A percentile compares a stretch with the other conserved stretches of the same genome.
phyloP scores from a whole-genome alignment of 2,329 filamentous ascomycete genomes.

The Clonostachys solani region DNA sequence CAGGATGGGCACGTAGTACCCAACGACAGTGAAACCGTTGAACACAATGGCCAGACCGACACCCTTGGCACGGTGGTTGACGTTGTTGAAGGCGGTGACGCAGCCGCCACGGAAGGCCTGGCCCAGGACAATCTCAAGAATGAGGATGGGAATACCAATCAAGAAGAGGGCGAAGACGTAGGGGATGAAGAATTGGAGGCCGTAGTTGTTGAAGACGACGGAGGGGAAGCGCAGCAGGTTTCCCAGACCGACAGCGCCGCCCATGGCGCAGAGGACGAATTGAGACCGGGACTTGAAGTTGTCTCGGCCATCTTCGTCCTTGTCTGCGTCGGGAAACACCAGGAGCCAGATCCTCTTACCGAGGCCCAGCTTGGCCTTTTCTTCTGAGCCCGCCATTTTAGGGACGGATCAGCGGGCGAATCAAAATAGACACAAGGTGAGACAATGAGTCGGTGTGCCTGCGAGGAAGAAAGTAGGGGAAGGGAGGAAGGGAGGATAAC shows the following conservation, averaged over 20 bases:
- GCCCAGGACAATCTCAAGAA: slow-evolving; percentile 61
- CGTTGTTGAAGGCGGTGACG: slow-evolving; percentile 43
- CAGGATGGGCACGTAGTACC: slow-evolving; percentile 51
- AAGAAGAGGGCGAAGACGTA: slow-evolving; percentile 45
- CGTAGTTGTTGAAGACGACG: slow-evolving; percentile 51
- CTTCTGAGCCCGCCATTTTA: too few relatives aligned
- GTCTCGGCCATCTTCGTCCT: slow-evolving; percentile 16
- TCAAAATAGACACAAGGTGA: too few relatives aligned
- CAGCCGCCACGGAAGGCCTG: slow-evolving; percentile 51
- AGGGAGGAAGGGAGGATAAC: too few relatives aligned
- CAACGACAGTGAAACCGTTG: slow-evolving; percentile 42
- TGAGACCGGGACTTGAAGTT: slow-evolving; percentile 15
- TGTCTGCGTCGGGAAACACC: slow-evolving; percentile 13
- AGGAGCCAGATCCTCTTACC: slow-evolving; percentile 9
- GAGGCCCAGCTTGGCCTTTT: slow-evolving; percentile 5
- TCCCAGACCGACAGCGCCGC: slow-evolving; percentile 47
- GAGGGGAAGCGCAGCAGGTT: slow-evolving; percentile 52
- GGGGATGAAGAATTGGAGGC: slow-evolving; percentile 52
- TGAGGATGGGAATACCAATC: slow-evolving; percentile 47
- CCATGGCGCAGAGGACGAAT: slow-evolving; percentile 25
- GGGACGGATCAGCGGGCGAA: too few relatives aligned
- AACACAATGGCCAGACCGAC: slow-evolving; percentile 44
- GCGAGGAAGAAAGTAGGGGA: too few relatives aligned
- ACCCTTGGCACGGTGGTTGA: slow-evolving; percentile 43
- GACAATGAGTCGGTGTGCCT: too few relatives aligned